Conservation (phyloP, 305 asterid genomes). For the Lippia alba region DNA sequence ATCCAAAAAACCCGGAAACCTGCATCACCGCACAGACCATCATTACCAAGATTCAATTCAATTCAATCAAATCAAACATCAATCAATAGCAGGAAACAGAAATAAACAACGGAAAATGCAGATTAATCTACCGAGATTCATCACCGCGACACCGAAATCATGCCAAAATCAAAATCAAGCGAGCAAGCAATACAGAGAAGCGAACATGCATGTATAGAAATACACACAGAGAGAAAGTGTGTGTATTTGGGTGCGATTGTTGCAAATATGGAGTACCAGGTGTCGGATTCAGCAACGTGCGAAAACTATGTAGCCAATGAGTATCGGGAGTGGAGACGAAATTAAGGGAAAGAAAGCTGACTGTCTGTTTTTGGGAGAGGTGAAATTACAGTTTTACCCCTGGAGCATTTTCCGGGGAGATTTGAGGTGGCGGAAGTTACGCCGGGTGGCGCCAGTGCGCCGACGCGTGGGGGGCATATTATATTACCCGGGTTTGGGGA, state of each 20-base stretch:
- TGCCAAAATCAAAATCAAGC: background rate
- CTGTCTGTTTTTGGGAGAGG: background rate
- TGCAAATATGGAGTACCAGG: background rate
- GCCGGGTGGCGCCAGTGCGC: background rate
- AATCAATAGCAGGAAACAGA: background rate
- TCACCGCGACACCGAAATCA: slow-evolving; percentile 1
- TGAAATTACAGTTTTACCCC: background rate
- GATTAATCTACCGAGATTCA: background rate
- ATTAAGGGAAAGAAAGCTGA: background rate
- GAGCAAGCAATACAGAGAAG: background rate
- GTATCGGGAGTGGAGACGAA: background rate
- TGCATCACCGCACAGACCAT: slow-evolving; percentile 27
- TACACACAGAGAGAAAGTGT: background rate
- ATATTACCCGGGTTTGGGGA: background rate
- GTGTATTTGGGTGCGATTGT: background rate
- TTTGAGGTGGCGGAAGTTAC: background rate
- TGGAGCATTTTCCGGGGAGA: background rate
- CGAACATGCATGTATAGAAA: background rate
- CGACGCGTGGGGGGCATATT: background rate
- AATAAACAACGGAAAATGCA: background rate
- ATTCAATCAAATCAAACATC: background rate
- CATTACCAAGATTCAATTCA: background rate
- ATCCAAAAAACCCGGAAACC: slow-evolving; percentile 22
- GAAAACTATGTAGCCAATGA: background rate
- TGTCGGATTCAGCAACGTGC: background rate